Evolutionary conservation across 1,284 basidiomycete genomes (phyloP).

Genomic region (Cutaneotrichosporon mucoides): DNA sequence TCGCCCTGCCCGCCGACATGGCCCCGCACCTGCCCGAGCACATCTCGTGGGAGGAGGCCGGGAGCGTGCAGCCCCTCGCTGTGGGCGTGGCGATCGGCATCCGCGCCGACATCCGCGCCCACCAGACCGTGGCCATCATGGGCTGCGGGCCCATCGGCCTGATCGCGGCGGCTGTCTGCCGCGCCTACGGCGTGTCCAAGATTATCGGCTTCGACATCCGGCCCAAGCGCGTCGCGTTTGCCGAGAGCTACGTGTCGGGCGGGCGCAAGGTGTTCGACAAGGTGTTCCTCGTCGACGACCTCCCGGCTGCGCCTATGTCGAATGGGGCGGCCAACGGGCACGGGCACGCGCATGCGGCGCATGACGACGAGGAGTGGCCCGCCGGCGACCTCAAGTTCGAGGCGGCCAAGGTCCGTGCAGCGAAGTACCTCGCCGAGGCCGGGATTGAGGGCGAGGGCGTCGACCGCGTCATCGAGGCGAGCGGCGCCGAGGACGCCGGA

Average conservation of each 20-base stretch:
- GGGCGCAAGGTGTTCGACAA: slow-evolving; percentile 42
- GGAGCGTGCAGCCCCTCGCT: slow-evolving; percentile 82
- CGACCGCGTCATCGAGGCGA: slow-evolving; percentile 61
- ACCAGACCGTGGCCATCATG: slow-evolving; percentile 43
- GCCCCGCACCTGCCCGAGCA: slow-evolving; percentile 47
- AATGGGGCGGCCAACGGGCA: slow-evolving; percentile 26
- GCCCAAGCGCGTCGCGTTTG: slow-evolving; percentile 75
- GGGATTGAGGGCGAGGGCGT: slow-evolving; percentile 52
- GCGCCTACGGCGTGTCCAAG: slow-evolving; percentile 50
- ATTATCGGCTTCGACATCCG: slow-evolving; percentile 62
- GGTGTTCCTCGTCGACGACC: slow-evolving; percentile 32
- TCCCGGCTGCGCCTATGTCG: slow-evolving; percentile 13
- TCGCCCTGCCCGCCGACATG: slow-evolving; percentile 45
- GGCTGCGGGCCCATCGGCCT: slow-evolving; percentile 52
- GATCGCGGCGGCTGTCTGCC: slow-evolving; percentile 51
- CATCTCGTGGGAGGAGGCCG: slow-evolving; percentile 51
- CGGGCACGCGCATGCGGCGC: slow-evolving; percentile 2
- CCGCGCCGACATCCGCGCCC: slow-evolving; percentile 37
- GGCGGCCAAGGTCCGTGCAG: slow-evolving; percentile 32
- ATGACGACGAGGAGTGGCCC: slow-evolving; percentile 22
- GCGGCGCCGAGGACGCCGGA: slow-evolving; percentile 61
- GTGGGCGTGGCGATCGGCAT: slow-evolving; percentile 45
- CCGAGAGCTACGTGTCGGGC: slow-evolving; percentile 60
- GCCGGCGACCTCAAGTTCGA: slow-evolving; percentile 41
- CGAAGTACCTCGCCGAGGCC: slow-evolving; percentile 26